phyloP scores from a whole-genome alignment of 2,329 filamentous ascomycete genomes.

The Colletotrichum sp. region DNA sequence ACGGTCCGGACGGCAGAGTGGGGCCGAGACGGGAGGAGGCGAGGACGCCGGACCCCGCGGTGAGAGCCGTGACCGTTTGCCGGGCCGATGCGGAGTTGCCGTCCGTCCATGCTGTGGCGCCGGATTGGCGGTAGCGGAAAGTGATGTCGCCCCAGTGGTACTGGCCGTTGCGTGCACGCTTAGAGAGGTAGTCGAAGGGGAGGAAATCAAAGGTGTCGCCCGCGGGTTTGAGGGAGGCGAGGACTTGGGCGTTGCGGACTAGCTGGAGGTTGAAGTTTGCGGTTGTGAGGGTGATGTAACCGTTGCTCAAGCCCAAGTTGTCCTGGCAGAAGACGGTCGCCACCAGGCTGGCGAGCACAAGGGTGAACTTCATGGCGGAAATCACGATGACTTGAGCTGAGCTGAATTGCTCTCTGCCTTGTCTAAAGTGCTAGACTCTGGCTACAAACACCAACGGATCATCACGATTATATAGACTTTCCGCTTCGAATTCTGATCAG shows the following conservation, averaged over 20 bases:
- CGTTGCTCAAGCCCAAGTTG: slow-evolving; percentile 42
- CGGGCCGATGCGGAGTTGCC: slow-evolving; percentile 51
- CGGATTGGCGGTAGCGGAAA: slow-evolving; percentile 54
- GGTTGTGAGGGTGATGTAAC: slow-evolving; percentile 44
- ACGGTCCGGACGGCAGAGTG: slow-evolving; percentile 42
- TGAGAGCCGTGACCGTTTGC: slow-evolving; percentile 36
- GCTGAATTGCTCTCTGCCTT: not conserved
- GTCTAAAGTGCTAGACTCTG: not conserved
- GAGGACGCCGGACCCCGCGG: slow-evolving; percentile 30
- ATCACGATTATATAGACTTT: not conserved
- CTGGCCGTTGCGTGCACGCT: slow-evolving; percentile 54
- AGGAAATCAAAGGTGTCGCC: slow-evolving; percentile 57
- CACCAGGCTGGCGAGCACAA: not conserved
- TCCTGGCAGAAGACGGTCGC: slow-evolving; percentile 25
- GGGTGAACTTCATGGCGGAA: not conserved
- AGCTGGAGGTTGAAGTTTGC: slow-evolving; percentile 47
- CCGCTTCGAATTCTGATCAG: fast-evolving
- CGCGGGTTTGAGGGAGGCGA: slow-evolving; percentile 50
- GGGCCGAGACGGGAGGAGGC: slow-evolving; percentile 44
- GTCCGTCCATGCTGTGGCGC: slow-evolving; percentile 45
- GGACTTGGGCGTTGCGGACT: slow-evolving; percentile 49
- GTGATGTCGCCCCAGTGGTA: slow-evolving; percentile 67
- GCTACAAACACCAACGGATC: not conserved
- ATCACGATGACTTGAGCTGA: not conserved
- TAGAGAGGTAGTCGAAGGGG: slow-evolving; percentile 53